phyloP scores from a whole-genome alignment of 352 stramenopile species.

The Phytophthora citrophthora region DNA sequence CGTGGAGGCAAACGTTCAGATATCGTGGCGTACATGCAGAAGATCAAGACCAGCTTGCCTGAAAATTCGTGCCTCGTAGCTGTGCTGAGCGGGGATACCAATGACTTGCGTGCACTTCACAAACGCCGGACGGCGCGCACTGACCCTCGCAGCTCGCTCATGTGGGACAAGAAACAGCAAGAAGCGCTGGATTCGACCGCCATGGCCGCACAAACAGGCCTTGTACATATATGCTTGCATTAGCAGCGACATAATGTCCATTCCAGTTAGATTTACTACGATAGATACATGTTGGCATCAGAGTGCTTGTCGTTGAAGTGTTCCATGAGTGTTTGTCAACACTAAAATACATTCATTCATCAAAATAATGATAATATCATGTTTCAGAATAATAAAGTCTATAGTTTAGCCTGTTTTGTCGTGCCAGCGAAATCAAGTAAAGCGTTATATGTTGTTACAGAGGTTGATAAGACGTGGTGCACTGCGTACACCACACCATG shows the following conservation, averaged over 20 bases:
- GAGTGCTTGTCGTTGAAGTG: slow-evolving; percentile 12
- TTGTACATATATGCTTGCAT: slow-evolving; percentile 71
- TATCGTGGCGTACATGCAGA: slow-evolving; percentile 37
- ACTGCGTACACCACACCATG: slow-evolving; percentile 26
- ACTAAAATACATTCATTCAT: too few relatives aligned
- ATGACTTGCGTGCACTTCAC: slow-evolving; percentile 70
- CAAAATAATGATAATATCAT: too few relatives aligned
- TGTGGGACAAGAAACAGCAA: slow-evolving; percentile 83
- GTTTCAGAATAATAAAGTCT: background rate
- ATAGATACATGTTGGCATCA: background rate
- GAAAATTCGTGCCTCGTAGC: slow-evolving; percentile 66
- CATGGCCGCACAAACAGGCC: slow-evolving; percentile 53
- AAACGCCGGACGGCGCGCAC: slow-evolving; percentile 78
- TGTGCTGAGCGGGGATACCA: slow-evolving; percentile 57
- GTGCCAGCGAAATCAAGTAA: background rate
- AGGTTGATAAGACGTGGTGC: slow-evolving; percentile 36
- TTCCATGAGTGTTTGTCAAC: background rate
- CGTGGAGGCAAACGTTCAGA: slow-evolving; percentile 53
- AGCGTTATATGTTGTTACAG: background rate
- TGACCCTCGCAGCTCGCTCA: slow-evolving; percentile 74
- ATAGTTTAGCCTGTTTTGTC: background rate
- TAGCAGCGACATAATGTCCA: slow-evolving; percentile 8
- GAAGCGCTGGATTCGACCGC: slow-evolving; percentile 58
- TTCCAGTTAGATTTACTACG: too few relatives aligned
- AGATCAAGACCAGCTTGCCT: slow-evolving; percentile 57